Base-by-base conservation (phyloP, 1,284 basidiomycete genomes). In the Cerrena zonata region DNA sequence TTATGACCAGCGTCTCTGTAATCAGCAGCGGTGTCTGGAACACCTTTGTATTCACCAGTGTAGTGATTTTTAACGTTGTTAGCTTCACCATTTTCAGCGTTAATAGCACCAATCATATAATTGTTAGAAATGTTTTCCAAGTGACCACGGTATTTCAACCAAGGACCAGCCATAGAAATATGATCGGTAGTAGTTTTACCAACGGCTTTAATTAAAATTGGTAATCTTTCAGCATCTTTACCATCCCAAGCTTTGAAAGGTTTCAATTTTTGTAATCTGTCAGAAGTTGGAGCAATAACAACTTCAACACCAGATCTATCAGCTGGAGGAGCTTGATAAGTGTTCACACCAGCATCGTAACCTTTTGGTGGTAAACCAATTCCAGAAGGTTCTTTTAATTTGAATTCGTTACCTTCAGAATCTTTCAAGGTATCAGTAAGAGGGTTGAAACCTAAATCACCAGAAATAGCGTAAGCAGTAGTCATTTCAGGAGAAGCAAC, bases 161-260 rank as follows among this genome's bases (percentile, higher is more conserved):
- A 99, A 38, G 92, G 89, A 2, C 94, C 87, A 26, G 94, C 94
- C 45, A 94, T 94, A 37, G 89, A 92, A 52, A 97, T 97, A 67
- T 97, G 94, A 65, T 99, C 95, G 23, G 95, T 99, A 15, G 95
- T 99, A 70, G 95, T 99, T 73, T 99, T 99, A 44, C 96, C 96
- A 58, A 91, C 76, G 15, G 99, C 91, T 23, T 94, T 76, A 79
- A 99, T 84, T 48, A 99, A 69, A 52, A 95, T 91, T 61, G 82
- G 89, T 66, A 94, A 71, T 55, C 93, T 87, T 51, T 79, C 76
- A 50, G 93, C 90, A 57, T 69, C 68, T 52, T 70, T 61, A 23
- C 72, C 70, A 64, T 98, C 98, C 59, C 84, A 89, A 54, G 84
- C 87, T 2, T 69, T 57, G 69, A 99, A 99, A 2, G 96, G 93